Evolutionary conservation across 768 basidiomycete genomes (phyloP), one percentile per base, ranked within the genome.

Genomic region (Trametes cubensis): DNA sequence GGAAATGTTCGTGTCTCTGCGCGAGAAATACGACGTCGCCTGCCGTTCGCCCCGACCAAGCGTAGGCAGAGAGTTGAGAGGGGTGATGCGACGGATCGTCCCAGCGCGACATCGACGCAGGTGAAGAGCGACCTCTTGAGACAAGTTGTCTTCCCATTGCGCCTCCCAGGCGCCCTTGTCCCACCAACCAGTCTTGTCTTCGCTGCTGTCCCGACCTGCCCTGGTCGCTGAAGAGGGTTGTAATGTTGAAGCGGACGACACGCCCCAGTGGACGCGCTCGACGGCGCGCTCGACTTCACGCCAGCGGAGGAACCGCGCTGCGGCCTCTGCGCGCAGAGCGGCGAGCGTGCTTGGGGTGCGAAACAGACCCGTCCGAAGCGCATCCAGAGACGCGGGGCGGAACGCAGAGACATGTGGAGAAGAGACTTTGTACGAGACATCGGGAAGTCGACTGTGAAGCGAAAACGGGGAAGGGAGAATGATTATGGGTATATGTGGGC

Each of bases 291-390:
- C 85, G 26, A 90, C 82, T 70, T 89, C 89, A 34, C 87, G 77
- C 89, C 89, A 90, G 30, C 83, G 81, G 58, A 89, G 71, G 72
- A 89, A 90, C 20, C 89, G 81, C 60, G 89, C 86, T 0, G 84
- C 79, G 0, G 87, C 88, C 71, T 90, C 89, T 18, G 73, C 76
- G 38, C 89, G 82, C 30, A 90, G 76, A 1, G 77, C 69, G 1
- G 79, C 76, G 13, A 89, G 77, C 0, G 80, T 86, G 61, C 85
- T 86, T 0, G 88, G 87, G 1, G 85, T 83, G 63, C 80, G 83
- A 72, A 90, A 88, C 14, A 90, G 74, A 13, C 85, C 86, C 28
- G 71, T 71, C 14, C 87, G 83, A 11, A 90, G 78, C 0, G 83
- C 79, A 8, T 78, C 69, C 2, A 81, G 67, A 1, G 84, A 80